Base-by-base conservation (phyloP, 768 basidiomycete species). In the Psilocybe cyanescens region DNA sequence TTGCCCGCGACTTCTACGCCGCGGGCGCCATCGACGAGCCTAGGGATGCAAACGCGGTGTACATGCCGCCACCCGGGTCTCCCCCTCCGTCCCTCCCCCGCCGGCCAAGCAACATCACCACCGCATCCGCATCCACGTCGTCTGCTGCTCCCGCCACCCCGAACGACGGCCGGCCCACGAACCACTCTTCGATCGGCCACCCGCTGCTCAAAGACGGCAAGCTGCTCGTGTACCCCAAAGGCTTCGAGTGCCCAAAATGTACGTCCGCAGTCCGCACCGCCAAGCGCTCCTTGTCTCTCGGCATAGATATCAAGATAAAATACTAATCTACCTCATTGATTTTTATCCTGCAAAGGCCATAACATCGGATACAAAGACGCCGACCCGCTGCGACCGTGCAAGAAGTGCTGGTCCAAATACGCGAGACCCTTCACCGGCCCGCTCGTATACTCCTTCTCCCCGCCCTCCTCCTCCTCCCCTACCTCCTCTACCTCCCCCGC, bases 311-410 rank as follows among this genome's bases (percentile, higher is more conserved):
- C 4, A 14, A 44, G 37, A 39, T 39, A 39, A 24, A 19, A 24
- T 39, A 39, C 37, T 39, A 39, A 39, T 39, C 37, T 39, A 8
- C 3, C 8, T 14, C n/a, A 8, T n/a, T 16, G 7, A 44, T 44
- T 44, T 44, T 5, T 44, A 12, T 35, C 49, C 47, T 35, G 35
- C n/a, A 24, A 54, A 93, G 92, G 92, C 66, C 77, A 78, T 41
- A 94, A 94, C 71, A 85, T 82, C 0, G 92, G 92, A 2, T 94
- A 87, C 75, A 91, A 91, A 72, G 77, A 82, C 59, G 77, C 76
- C 39, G 90, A 93, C 71, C 89, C 90, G 0, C 70, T 78, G 1
- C 77, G 85, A 58, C 89, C 91, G 5, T 93, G 92, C 68, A 78
- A 79, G 60, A 83, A 82, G 58, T 94, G 93, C 75, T 94, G 92